Base-by-base conservation (phyloP, 768 basidiomycete genomes). In the Ramaria sp. region DNA sequence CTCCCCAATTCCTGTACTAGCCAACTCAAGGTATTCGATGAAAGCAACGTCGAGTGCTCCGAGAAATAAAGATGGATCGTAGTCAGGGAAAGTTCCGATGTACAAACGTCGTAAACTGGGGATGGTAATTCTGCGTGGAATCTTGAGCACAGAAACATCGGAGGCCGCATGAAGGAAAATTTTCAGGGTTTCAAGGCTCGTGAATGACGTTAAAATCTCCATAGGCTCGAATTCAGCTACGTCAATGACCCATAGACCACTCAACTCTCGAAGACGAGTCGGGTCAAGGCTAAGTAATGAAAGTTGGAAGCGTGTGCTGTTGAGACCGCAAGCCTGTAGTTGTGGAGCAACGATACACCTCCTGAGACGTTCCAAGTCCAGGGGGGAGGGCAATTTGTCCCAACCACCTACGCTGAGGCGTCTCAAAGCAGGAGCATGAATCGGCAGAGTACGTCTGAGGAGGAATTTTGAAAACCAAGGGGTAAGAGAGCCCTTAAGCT, bases 331-430 rank as follows among this genome's bases (percentile, higher is more conserved):
- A 6, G 19, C 13, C 31, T 54, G 39, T 42, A 54, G 41, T 17
- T 54, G 34, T 17, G 53, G 53, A 13, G 30, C 53, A 54, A 43
- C 10, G n/a, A 54, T 54, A 33, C 53, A 54, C n/a, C 19, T 20
- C 10, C 20, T 17, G 11, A 54, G 41, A 15, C 31, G 39, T 24
- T 42, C 27, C 11, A 24, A 7, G 15, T 24, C 17, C 4, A n/a
- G 30, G 20, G 20, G 12, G 17, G 24, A 13, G 17, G n/a, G n/a
- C 4, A 20, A 13, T 24, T 42, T 22, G 31, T 54, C 41, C 20
- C 41, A 42, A 33, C 43, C 43, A 27, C 20, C 33, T 22, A 54
- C 27, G 42, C 41, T 27, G 19, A 54, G 19, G 27, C 5, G 41
- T 19, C 22, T 42, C 15, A 54, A 34, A 30, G n/a, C 15, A 15